Evolutionary conservation across 2,329 filamentous ascomycete genomes (phyloP), one percentile per base, ranked within the genome.

Genomic region (Scedosporium aurantiacum): DNA sequence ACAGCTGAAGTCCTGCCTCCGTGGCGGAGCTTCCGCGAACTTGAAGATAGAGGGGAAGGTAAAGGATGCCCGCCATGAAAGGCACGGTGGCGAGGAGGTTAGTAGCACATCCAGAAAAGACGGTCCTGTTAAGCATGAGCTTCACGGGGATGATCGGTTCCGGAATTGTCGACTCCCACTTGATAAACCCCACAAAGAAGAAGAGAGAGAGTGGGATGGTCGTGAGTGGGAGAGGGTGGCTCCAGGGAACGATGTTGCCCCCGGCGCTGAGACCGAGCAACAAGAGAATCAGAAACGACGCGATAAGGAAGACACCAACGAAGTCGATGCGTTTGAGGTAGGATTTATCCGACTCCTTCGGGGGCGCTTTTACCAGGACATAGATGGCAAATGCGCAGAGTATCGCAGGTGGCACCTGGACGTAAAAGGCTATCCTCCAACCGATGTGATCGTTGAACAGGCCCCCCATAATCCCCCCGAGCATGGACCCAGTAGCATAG

Each of bases 91-190:
- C 78, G 65, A 92, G 82, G 74, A 92, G 83, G 69, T 94, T 94
- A 41, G 86, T 86, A 59, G 91, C 72, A 69, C 90, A 95, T 4
- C 89, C 88, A 0, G 87, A 80, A 58, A 87, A 76, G 1, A 95
- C 85, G 2, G 90, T 95, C 54, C 88, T 85, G 62, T 89, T 76
- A 5, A 85, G 70, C 2, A 96, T 80, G 6, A 96, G 79, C 21
- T 82, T 81, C 18, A 96, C 87, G 0, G 91, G 91, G 62, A 96
- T 91, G 63, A 96, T 83, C 12, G 91, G 91, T 70, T 95, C 90
- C 1, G 77, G 75, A 0, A 88, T 87, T 12, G 78, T 78, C 52
- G 82, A 79, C 75, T 96, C 91, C 73, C 91, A 83, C 70, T 84
- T 84, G 7, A 89, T 73, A 73, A 96, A 94, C 5, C 77, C 73